These are phyloP conservation scores for Acmispon strigosus DNA, from an alignment of 306 rosid genomes.

Conservation along the genomic window DNA sequence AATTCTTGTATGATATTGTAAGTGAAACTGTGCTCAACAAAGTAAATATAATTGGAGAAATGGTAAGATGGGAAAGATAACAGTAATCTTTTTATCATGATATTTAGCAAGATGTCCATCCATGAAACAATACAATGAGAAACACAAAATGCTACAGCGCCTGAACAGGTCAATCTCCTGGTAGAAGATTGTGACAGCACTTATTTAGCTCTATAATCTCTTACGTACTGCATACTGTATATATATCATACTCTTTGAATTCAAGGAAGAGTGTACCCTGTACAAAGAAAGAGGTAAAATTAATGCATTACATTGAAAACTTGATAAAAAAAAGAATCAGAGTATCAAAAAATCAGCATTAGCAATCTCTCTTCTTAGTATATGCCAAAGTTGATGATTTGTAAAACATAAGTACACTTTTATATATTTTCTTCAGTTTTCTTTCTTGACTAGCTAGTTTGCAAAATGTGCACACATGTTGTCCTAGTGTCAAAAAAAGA, in stretches of 20 bases:
- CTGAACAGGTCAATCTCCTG: slow-evolving; percentile 1
- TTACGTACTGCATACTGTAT: slow-evolving; percentile 1
- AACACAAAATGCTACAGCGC: not conserved
- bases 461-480: not conserved
- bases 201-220: slow-evolving; percentile 27
- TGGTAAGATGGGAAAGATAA: not conserved
- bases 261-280: slow-evolving; percentile 43
- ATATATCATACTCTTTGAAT: not conserved
- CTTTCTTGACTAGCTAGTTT: not conserved
- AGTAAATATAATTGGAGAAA: not conserved
- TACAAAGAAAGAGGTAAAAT: not conserved
- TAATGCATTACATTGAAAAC: not conserved
- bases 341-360: not conserved
- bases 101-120: not conserved
- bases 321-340: not conserved
- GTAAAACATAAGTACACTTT: too few relatives aligned
- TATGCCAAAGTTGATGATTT: too few relatives aligned
- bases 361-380: too few relatives aligned
- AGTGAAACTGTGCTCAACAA: not conserved
- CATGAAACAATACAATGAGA: not conserved
- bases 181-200: not conserved
- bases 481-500: not conserved
- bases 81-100: not conserved
- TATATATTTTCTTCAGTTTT: too few relatives aligned
- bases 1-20: too few relatives aligned